phyloP scores from a whole-genome alignment of 768 basidiomycete genomes.

The Rhizopogon sp. region DNA sequence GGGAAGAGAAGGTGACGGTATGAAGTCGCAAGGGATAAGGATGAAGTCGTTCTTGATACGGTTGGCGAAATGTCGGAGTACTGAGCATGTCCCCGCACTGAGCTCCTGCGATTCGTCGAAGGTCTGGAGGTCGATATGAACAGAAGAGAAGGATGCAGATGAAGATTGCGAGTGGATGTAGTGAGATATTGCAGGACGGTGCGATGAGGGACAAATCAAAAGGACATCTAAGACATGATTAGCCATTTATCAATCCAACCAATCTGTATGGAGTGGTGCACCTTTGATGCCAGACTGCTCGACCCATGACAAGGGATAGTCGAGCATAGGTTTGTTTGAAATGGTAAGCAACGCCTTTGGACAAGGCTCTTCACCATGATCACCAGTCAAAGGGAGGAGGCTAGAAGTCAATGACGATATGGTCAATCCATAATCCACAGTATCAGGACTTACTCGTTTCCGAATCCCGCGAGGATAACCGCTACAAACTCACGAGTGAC shows the following conservation, averaged over 20 bases:
- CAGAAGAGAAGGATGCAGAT: slow-evolving; percentile 50
- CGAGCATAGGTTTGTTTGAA: slow-evolving; percentile 83
- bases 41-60: slow-evolving; percentile 85
- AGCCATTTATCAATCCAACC: slow-evolving; percentile 5
- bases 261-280: slow-evolving; percentile 17
- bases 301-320: slow-evolving; percentile 81
- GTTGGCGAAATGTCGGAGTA: slow-evolving; percentile 71
- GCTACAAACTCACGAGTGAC: slow-evolving; percentile 79
- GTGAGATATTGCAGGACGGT: slow-evolving; percentile 73
- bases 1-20: slow-evolving; percentile 70
- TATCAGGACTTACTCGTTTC: slow-evolving; percentile 63
- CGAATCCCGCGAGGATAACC: slow-evolving; percentile 86
- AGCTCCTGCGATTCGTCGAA: slow-evolving; percentile 70
- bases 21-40: slow-evolving; percentile 86
- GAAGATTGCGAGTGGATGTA: slow-evolving; percentile 78
- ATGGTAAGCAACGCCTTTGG: slow-evolving; percentile 88
- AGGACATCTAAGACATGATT: slow-evolving; percentile 60
- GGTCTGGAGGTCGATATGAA: slow-evolving; percentile 74
- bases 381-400: slow-evolving; percentile 66
- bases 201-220: slow-evolving; percentile 76
- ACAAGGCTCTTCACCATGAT: slow-evolving; percentile 76
- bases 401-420: slow-evolving; percentile 32
- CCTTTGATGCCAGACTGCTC: slow-evolving; percentile 85
- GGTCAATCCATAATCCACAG: neutral
- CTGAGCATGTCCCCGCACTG: slow-evolving; percentile 64